Conservation (phyloP, 306 rosid species). For the Trichosanthes cucumerina region DNA sequence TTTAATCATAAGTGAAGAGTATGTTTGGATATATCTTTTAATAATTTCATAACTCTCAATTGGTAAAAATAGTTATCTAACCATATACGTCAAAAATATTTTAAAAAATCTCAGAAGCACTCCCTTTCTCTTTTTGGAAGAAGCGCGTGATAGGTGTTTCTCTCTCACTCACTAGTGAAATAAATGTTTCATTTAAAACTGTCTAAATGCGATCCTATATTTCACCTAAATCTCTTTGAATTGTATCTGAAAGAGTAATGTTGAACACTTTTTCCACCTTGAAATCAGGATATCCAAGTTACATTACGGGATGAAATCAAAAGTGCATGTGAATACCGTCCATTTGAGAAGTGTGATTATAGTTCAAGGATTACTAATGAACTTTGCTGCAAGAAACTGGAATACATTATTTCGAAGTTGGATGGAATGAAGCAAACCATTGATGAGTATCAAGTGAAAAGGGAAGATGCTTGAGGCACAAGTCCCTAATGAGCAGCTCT, state of each 20-base stretch:
- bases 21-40: neutral
- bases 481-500: neutral
- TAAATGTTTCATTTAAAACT: neutral
- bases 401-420: constrained; percentile 50
- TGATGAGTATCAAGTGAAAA: constrained; percentile 47
- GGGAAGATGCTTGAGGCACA: constrained; percentile 22
- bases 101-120: neutral
- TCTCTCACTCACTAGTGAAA: neutral
- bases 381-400: constrained; percentile 68
- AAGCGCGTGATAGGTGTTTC: neutral
- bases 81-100: neutral
- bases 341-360: constrained; percentile 92
- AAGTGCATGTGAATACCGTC: constrained; percentile 90
- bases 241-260: neutral
- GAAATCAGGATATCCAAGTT: constrained; percentile 70
- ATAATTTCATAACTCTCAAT: neutral
- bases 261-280: neutral
- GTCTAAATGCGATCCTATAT: neutral
- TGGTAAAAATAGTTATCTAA: neutral
- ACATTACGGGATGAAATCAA: constrained; percentile 83
- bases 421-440: constrained; percentile 69
- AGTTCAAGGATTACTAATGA: constrained; percentile 79
- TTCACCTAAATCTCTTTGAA: neutral
- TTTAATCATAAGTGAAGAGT: neutral
- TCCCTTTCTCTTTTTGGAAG: neutral